Conservation (phyloP, 129 eudicot genomes). For the Cynara cardunculus region DNA sequence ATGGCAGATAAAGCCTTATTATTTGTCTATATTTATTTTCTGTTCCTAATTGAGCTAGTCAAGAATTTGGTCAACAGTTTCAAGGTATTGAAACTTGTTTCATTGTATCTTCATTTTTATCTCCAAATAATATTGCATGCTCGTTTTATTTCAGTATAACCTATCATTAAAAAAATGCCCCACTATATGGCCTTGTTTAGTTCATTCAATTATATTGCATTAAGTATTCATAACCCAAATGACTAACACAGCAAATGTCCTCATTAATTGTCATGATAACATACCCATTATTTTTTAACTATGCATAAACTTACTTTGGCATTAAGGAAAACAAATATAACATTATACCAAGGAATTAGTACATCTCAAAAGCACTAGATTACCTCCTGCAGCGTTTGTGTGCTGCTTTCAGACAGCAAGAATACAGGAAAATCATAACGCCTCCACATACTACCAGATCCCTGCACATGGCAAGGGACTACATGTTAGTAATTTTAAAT, state of each 20-base stretch:
- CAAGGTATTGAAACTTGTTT: not conserved
- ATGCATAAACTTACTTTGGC: not conserved
- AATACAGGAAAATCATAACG: constrained; percentile 85
- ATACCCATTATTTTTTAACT: not conserved
- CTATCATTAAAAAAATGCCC: too few relatives aligned
- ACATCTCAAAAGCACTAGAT: constrained; percentile 6
- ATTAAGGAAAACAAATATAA: not conserved
- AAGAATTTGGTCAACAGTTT: not conserved
- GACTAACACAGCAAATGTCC: too few relatives aligned
- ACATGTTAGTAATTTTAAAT: constrained; percentile 15
- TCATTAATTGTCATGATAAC: too few relatives aligned
- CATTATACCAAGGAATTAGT: not conserved
- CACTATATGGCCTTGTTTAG: too few relatives aligned
- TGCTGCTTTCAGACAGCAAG: constrained; percentile 69
- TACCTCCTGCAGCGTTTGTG: constrained; percentile 70
- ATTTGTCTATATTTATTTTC: not conserved
- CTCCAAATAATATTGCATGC: not conserved
- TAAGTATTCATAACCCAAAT: too few relatives aligned
- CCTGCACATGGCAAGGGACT: constrained; percentile 48
- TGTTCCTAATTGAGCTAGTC: not conserved
- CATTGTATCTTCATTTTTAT: not conserved
- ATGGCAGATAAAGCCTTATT: not conserved
- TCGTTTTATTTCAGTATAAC: not conserved
- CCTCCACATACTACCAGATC: constrained; percentile 89
- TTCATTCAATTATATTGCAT: too few relatives aligned